phyloP scores from a whole-genome alignment of 208 protist species.

The Acanthamoeba quina region DNA sequence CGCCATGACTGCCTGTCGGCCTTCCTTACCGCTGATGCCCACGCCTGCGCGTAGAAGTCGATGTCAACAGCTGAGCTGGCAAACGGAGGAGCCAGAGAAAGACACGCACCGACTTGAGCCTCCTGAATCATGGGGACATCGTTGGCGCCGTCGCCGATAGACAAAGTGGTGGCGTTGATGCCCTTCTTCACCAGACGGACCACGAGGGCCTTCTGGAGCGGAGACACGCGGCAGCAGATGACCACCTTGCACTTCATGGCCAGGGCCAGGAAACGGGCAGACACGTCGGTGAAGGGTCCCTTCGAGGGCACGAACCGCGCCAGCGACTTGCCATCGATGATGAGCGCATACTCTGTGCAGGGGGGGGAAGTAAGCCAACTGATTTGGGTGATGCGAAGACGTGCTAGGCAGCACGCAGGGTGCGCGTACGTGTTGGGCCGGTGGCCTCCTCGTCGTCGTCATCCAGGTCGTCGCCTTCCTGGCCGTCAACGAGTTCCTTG shows the following conservation, averaged over 20 bases:
- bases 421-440: neutral
- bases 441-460: neutral
- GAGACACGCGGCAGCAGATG: slow-evolving; percentile 91
- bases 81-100: neutral
- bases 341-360: neutral
- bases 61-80: neutral
- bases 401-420: neutral
- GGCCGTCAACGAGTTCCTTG: neutral
- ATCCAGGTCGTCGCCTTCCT: neutral
- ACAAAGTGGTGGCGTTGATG: slow-evolving; percentile 91
- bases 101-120: slow-evolving; percentile 78
- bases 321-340: slow-evolving; percentile 64
- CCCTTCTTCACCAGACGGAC: slow-evolving; percentile 84
- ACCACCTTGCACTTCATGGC: slow-evolving; percentile 84
- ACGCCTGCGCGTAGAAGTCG: slow-evolving; percentile 85
- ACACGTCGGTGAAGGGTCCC: slow-evolving; percentile 57
- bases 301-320: slow-evolving; percentile 42
- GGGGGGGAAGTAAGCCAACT: no score
- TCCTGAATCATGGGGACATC: slow-evolving; percentile 97
- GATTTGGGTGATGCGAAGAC: no score
- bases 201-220: slow-evolving; percentile 87
- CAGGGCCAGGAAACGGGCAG: slow-evolving; percentile 77
- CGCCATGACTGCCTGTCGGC: slow-evolving; percentile 88
- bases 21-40: slow-evolving; percentile 92
- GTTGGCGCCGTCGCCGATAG: slow-evolving; percentile 98